Conservation (phyloP, 257 asterid species). For the Anisodus tanguticus region DNA sequence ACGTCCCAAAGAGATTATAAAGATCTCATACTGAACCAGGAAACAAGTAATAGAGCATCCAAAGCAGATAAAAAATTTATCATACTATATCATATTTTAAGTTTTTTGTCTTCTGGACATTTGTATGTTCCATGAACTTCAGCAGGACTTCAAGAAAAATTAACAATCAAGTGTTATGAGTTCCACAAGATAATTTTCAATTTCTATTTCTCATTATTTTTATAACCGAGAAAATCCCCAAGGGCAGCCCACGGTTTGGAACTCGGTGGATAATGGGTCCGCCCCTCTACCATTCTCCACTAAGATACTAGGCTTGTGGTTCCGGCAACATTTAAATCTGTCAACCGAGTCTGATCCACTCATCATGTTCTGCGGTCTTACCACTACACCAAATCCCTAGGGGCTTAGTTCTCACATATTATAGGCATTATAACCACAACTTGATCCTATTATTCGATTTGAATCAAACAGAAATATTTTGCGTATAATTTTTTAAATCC, state of each 20-base stretch:
- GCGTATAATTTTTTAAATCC: neutral
- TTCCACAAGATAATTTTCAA: slow-evolving; percentile 1
- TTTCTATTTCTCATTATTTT: neutral
- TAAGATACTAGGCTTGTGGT: slow-evolving; percentile 2
- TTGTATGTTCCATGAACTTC: neutral
- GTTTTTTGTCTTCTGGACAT: neutral
- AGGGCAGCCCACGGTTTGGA: neutral
- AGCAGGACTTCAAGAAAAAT: neutral
- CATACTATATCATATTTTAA: neutral
- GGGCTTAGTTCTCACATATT: neutral
- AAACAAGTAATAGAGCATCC: slow-evolving; percentile 20
- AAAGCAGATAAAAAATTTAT: neutral
- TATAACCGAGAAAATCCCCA: neutral
- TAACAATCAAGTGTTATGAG: neutral
- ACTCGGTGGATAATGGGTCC: neutral
- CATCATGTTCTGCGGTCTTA: neutral
- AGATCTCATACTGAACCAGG: neutral
- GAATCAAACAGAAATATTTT: neutral
- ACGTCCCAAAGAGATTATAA: slow-evolving; percentile 36
- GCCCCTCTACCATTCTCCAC: neutral
- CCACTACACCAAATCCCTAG: neutral
- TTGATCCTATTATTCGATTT: neutral
- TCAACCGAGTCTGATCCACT: neutral
- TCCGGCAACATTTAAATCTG: neutral
- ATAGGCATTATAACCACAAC: neutral